phyloP scores from a whole-genome alignment of 202 grass and related monocot genomes.

The Hordeum pubiflorum region DNA sequence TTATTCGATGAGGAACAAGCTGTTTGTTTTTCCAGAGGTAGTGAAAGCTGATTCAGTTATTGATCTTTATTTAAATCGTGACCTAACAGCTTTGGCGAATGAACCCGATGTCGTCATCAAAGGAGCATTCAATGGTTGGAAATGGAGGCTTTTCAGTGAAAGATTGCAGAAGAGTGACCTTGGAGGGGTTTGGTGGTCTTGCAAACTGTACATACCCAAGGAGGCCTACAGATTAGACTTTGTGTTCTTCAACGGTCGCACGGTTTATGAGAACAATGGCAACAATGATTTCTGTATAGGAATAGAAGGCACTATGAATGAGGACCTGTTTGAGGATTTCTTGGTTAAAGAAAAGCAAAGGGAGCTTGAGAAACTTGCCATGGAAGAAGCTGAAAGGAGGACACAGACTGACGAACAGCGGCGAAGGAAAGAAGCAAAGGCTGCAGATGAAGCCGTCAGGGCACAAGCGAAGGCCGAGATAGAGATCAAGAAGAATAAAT shows the following conservation, averaged over 20 bases:
- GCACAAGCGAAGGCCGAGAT: conserved; percentile 64
- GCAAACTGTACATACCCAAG: conserved; percentile 72
- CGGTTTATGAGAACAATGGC: conserved; percentile 74
- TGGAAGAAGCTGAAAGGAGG: conserved; percentile 68
- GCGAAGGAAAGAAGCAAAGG: conserved; percentile 48
- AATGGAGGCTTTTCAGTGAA: conserved; percentile 67
- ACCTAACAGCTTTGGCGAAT: conserved; percentile 51
- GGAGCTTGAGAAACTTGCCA: conserved; percentile 59
- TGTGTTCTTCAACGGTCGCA: conserved; percentile 68
- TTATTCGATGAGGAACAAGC: conserved; percentile 39
- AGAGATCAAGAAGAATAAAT: conserved; percentile 46
- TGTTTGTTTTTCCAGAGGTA: conserved; percentile 54
- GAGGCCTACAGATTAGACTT: conserved; percentile 82
- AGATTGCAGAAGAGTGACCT: conserved; percentile 66
- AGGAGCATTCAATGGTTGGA: conserved; percentile 88
- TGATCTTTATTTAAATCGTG: conserved; percentile 60
- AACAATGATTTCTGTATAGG: conserved; percentile 60
- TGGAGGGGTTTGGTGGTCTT: conserved; percentile 69
- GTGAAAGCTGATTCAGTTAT: conserved; percentile 50
- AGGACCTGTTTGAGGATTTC: conserved; percentile 65
- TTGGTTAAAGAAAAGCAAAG: conserved; percentile 59
- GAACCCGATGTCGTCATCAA: conserved; percentile 68
- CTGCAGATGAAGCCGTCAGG: conserved; percentile 38
- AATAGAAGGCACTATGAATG: conserved; percentile 68
- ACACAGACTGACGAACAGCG: conserved; percentile 45